Evolutionary conservation across 345 rosid species (phyloP).

Genomic region (Citrus inodora): DNA sequence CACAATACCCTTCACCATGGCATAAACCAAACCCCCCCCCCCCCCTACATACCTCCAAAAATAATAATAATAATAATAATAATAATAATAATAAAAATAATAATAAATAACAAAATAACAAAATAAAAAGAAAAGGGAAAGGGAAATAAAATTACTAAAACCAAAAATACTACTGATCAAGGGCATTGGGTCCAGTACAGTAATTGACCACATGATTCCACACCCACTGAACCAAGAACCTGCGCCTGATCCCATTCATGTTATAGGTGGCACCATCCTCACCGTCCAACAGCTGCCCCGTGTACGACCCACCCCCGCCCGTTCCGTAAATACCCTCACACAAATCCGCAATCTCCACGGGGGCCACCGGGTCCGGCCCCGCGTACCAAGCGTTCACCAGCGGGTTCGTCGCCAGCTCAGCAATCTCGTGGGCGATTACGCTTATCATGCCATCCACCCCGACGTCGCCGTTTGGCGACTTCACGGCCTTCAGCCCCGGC

Average conservation of each 20-base stretch:
- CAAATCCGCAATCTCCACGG: constrained; percentile 91
- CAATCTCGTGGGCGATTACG: constrained; percentile 91
- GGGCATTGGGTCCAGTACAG: constrained; percentile 93
- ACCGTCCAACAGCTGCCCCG: constrained; percentile 75
- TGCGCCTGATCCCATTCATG: constrained; percentile 79
- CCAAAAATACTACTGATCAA: constrained; percentile 54
- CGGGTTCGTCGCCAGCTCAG: constrained; percentile 94
- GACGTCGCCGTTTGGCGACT: constrained; percentile 77
- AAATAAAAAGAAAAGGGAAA: neutral
- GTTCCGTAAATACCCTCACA: constrained; percentile 99
- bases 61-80: too few relatives aligned
- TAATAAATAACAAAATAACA: too few relatives aligned
- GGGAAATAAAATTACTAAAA: neutral
- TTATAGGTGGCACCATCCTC: constrained; percentile 78
- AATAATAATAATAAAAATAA: too few relatives aligned
- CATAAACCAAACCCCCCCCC: neutral
- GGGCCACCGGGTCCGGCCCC: constrained; percentile 79
- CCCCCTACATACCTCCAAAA: constrained; percentile 11
- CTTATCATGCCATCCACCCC: constrained; percentile 98
- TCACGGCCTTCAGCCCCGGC: constrained; percentile 64
- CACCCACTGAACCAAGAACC: constrained; percentile 90
- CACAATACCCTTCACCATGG: constrained; percentile 2
- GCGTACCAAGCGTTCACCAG: constrained; percentile 97
- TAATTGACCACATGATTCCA: constrained; percentile 80
- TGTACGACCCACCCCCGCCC: constrained; percentile 97